Base-by-base conservation (phyloP, 1,139 yeast genomes). In the Saccharomycopsis hybrid region DNA sequence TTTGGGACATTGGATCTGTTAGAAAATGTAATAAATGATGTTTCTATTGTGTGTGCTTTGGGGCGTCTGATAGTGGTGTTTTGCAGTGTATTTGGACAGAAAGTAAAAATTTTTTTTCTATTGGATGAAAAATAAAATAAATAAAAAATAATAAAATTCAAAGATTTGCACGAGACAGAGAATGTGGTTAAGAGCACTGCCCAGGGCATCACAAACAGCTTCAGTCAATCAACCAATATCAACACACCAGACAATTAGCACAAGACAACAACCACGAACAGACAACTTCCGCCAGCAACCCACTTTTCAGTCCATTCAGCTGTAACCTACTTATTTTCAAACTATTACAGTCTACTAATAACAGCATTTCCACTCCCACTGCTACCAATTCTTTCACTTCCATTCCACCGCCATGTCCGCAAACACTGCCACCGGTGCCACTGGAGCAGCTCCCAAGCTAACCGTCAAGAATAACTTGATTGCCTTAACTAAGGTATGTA, bases 1-100 rank as follows among this genome's bases (percentile, higher is more conserved):
- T 55, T 52, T 60, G 61, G 28, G 65, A 54, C 56, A 55, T 54
- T 48, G 47, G 48, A 18, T 18, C 18, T 18, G 18, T 18, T 18
- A 18, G 18, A 18, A 18, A 18, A 18, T 18, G 18, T 18, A 18
- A 18, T 18, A 18, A 18, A 18, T 18, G 18, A 18, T 18, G 18
- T 18, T 18, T 18, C 18, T 18, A 18, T 18, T 18, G 18, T 18
- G 18, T 33, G 40, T 28, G 39, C 39, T 36, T 11, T 36, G 9
- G 39, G 7, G 39, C 13, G 39, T 36, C 11, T 31, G 35, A 11
- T 11, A 11, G 35, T 8, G 35, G 35, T 18, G 18, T 31, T 11
- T 7, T 31, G 35, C 35, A 8, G 35, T 31, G 35, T 11, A 31
- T 7, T 8, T 31, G 35, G 35, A 11, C 35, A 8, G 35, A 11